These are phyloP conservation scores for Rutstroemia sydowiana DNA, from an alignment of 2,329 filamentous ascomycete species.

Conservation along the genomic window DNA sequence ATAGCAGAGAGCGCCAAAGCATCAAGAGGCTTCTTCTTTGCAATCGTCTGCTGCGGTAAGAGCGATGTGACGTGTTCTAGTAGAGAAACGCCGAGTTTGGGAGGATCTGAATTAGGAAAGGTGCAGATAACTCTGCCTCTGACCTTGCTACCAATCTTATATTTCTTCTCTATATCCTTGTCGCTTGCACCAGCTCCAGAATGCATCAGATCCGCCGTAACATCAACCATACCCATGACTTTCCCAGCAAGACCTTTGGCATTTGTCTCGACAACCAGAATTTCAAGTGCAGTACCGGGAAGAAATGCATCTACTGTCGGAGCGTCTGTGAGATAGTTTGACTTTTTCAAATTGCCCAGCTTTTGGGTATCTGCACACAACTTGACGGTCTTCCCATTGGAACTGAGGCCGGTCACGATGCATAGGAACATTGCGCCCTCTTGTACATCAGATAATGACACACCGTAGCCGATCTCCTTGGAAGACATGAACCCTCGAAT, in stretches of 20 bases:
- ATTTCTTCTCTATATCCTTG: conserved; percentile 66
- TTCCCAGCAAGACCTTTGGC: conserved; percentile 76
- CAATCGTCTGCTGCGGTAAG: conserved; percentile 33
- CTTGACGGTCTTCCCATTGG: conserved; percentile 78
- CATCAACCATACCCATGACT: conserved; percentile 84
- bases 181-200: conserved; percentile 67
- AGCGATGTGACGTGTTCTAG: conserved; percentile 76
- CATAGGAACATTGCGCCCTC: conserved; percentile 82
- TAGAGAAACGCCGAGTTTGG: conserved; percentile 81
- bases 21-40: conserved; percentile 44
- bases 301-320: conserved; percentile 86
- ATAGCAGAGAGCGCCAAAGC: conserved; percentile 65
- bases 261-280: conserved; percentile 71
- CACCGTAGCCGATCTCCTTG: conserved; percentile 64
- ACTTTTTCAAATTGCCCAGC: conserved; percentile 57
- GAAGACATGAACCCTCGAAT: conserved; percentile 79
- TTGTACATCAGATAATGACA: conserved; percentile 62
- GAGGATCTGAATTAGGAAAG: conserved; percentile 69
- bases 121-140: conserved; percentile 84
- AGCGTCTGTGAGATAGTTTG: conserved; percentile 62
- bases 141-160: conserved; percentile 75
- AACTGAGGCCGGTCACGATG: conserved; percentile 65
- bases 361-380: conserved; percentile 68
- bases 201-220: conserved; percentile 84
- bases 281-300: conserved; percentile 82